A percentile compares a stretch with the other conserved stretches of the same genome.
Evolutionary conservation across 2,329 filamentous ascomycete species (phyloP).

Genomic region (Neophaeococcomyces mojaviensis): DNA sequence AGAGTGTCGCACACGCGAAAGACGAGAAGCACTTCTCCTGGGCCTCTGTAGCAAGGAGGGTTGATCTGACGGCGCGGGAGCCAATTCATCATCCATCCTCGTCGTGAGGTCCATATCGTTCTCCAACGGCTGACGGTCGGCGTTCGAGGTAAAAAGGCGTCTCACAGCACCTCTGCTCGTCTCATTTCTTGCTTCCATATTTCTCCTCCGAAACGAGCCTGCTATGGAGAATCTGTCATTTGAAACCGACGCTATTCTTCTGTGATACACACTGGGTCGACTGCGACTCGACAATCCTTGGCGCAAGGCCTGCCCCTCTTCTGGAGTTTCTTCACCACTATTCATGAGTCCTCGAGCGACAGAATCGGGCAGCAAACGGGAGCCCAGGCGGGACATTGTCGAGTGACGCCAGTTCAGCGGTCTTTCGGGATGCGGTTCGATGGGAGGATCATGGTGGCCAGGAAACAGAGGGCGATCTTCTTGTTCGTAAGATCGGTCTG

Average conservation of each 20-base stretch:
- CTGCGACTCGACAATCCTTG: constrained; percentile 34
- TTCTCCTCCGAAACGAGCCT: constrained; percentile 15
- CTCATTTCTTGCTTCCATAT: constrained; percentile 1
- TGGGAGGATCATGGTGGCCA: constrained; percentile 19
- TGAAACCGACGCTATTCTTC: constrained; percentile 9
- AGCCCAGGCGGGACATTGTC: constrained; percentile 42
- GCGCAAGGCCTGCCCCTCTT: constrained; percentile 38
- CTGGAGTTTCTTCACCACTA: constrained; percentile 39
- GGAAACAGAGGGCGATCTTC: constrained; percentile 30
- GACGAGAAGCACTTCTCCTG: constrained; percentile 20
- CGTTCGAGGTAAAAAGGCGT: constrained; percentile 2
- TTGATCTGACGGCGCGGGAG: constrained; percentile 14
- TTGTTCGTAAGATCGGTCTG: constrained; percentile 26
- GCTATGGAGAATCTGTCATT: constrained; percentile 15
- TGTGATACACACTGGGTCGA: constrained; percentile 15
- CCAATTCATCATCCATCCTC: not conserved
- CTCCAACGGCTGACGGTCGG: not conserved
- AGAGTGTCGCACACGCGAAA: constrained; percentile 38
- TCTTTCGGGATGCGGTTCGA: constrained; percentile 23
- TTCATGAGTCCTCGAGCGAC: constrained; percentile 37
- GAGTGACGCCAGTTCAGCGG: constrained; percentile 31
- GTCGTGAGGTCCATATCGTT: not conserved
- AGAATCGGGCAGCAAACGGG: constrained; percentile 40
- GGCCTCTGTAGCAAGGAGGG: constrained; percentile 17
- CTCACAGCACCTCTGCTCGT: not conserved